Conservation (phyloP, 164 flowering plant genomes). For the Brasenia schreberi region DNA sequence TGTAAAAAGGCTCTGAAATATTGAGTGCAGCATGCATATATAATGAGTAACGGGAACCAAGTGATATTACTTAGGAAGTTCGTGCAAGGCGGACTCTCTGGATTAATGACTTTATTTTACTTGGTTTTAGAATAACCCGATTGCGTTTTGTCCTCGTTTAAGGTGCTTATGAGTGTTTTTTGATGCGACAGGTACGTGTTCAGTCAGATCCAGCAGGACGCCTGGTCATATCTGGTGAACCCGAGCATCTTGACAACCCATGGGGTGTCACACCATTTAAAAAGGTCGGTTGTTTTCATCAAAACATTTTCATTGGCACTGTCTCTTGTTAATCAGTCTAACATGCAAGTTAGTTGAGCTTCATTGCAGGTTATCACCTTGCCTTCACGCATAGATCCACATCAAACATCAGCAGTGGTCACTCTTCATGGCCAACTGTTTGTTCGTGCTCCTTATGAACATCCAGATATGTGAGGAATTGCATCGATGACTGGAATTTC, state of each 20-base stretch:
- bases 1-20: too few relatives aligned
- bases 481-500: too few relatives aligned
- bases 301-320: background rate
- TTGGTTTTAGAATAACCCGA: too few relatives aligned
- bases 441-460: conserved; percentile 89
- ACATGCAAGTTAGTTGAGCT: background rate
- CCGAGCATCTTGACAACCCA: conserved; percentile 79
- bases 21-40: too few relatives aligned
- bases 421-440: conserved; percentile 91
- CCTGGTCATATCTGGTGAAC: conserved; percentile 77
- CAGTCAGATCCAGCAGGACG: conserved; percentile 96
- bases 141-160: background rate
- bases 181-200: conserved; percentile 56
- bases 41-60: too few relatives aligned
- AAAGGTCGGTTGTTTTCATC: conserved; percentile 33
- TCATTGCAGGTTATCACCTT: conserved; percentile 60
- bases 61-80: too few relatives aligned
- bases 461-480: conserved; percentile 15
- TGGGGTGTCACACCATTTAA: conserved; percentile 93
- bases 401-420: conserved; percentile 94
- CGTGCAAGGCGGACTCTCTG: too few relatives aligned
- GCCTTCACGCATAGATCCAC: conserved; percentile 86
- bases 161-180: background rate
- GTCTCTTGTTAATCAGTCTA: background rate
- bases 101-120: too few relatives aligned